Conservation (phyloP, 805 yeast species). For the Hemisphaericaspora nanyangensis region DNA sequence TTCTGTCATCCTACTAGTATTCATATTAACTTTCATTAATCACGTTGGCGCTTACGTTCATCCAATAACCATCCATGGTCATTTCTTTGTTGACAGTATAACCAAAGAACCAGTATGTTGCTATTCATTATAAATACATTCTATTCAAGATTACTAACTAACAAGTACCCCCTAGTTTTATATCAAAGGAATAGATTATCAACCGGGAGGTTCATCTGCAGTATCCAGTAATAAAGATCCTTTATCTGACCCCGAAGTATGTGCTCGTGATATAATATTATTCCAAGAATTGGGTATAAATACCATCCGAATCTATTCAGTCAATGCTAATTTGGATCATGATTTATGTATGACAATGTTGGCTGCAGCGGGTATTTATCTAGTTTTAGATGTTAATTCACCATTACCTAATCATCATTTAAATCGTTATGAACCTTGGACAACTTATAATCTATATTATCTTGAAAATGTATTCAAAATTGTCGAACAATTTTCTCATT, state of each 20-base stretch:
- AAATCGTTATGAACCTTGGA: slow-evolving; percentile 93
- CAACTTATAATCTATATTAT: slow-evolving; percentile 68
- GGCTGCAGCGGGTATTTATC: slow-evolving; percentile 89
- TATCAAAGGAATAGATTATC: slow-evolving; percentile 88
- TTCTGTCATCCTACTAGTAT: background rate
- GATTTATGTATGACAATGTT: slow-evolving; percentile 87
- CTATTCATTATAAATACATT: no score
- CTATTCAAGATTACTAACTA: no score
- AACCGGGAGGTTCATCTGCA: slow-evolving; percentile 92
- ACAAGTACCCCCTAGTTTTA: slow-evolving; percentile 66
- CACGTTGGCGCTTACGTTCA: slow-evolving; percentile 32
- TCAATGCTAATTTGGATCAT: slow-evolving; percentile 79
- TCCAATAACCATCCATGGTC: slow-evolving; percentile 68
- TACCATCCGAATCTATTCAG: slow-evolving; percentile 82
- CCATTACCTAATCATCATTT: slow-evolving; percentile 75
- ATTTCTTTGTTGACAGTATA: slow-evolving; percentile 70
- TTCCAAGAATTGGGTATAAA: slow-evolving; percentile 85
- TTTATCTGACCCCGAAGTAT: slow-evolving; percentile 61
- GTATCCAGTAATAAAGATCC: slow-evolving; percentile 62
- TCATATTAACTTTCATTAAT: background rate
- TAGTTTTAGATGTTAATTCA: slow-evolving; percentile 87
- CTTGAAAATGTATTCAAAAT: slow-evolving; percentile 73
- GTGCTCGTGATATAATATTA: slow-evolving; percentile 78
- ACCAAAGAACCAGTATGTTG: slow-evolving; percentile 64
- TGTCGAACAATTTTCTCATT: slow-evolving; percentile 74